Base-by-base conservation (phyloP, 2,329 filamentous ascomycete genomes). In the Clonostachys chloroleuca region DNA sequence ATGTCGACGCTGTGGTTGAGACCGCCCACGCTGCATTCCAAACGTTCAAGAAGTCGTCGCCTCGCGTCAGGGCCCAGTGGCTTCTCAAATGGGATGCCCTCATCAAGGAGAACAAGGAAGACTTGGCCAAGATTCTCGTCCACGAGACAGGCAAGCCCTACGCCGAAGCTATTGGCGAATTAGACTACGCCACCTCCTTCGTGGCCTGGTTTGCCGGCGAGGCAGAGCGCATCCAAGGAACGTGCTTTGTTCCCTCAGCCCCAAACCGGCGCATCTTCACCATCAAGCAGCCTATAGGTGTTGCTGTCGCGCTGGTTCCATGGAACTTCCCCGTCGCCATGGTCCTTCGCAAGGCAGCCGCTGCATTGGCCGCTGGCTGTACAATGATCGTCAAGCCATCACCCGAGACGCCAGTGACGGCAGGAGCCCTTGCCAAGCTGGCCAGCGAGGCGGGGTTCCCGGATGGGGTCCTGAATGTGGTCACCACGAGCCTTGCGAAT, bases 351-450 rank as follows among this genome's bases (percentile, higher is more conserved):
- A 76, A 77, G 50, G 63, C 68, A 9, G 68, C 63, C 3, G 68
- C 81, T 1, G 81, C 80, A 2, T 68, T 90, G 30, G 87, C 86
- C 20, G 86, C 86, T 12, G 87, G 86, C 17, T 89, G 86, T 62
- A 88, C 85, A 2, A 88, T 92, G 81, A 73, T 92, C 14, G 73
- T 80, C 14, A 89, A 89, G 65, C 83, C 86, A 3, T 84, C 81
- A 5, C 85, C 85, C 1, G 85, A 89, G 61, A 90, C 87, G 3
- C 88, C 87, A 0, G 78, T 89, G 56, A 88, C 85, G 24, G 80
- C 83, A 2, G 78, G 89, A 34, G 83, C 84, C 33, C 53, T 69
- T 2, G 66, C 65, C 2, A 78, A 78, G 35, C 69, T 91, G 14
- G 74, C 89, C 51, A 77, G 81, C 51, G 75, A 89, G 54, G 86